These are phyloP conservation scores for Tetrahymena thermophila DNA, from an alignment of 73 alveolate species.

Conservation along the genomic window DNA sequence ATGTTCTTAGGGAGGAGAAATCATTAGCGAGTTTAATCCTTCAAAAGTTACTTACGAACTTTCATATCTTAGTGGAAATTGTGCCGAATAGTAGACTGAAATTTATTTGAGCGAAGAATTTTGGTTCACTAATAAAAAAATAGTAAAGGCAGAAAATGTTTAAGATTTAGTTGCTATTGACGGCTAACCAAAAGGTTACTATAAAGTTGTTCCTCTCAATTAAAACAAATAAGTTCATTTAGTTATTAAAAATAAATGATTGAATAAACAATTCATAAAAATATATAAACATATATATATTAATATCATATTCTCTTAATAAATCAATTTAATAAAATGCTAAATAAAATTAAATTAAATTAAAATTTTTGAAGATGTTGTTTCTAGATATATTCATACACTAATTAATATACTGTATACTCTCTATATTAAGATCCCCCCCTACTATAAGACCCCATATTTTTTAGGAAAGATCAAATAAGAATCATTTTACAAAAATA, in stretches of 20 bases:
- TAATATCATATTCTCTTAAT: too few species aligned
- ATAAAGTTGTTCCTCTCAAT: background rate
- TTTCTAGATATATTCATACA: too few species aligned
- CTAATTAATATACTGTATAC: too few species aligned
- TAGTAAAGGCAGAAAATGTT: background rate
- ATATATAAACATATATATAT: too few species aligned
- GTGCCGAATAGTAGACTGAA: background rate
- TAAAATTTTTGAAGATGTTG: too few species aligned
- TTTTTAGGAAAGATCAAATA: too few species aligned
- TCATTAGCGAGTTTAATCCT: background rate
- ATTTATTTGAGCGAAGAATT: background rate
- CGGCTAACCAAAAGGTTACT: background rate
- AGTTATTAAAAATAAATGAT: background rate
- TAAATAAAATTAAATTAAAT: too few species aligned
- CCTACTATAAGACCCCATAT: too few species aligned
- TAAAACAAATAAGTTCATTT: background rate
- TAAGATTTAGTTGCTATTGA: background rate
- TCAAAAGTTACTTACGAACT: background rate
- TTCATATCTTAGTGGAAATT: background rate
- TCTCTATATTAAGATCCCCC: too few species aligned
- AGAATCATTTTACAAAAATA: too few species aligned
- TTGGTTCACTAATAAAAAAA: background rate
- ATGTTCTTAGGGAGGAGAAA: constrained; percentile 25
- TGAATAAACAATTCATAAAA: background rate
- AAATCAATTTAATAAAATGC: too few species aligned